phyloP scores from a whole-genome alignment of 257 asterid species.

The Rubia yunnanensis region DNA sequence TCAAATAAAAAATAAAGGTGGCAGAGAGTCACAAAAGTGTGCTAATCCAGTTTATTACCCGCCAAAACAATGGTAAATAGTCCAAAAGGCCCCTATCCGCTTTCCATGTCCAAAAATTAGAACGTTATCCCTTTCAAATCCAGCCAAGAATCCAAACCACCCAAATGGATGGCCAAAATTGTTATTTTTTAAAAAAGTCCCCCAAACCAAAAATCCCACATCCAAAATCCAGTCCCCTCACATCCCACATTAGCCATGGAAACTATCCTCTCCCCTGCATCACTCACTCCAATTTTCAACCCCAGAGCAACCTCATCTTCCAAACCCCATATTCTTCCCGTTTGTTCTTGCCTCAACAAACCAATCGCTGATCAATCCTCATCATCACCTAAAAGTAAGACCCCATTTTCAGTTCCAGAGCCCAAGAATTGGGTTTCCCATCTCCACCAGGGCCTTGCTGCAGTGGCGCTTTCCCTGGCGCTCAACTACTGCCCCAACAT shows the following conservation, averaged over 20 bases:
- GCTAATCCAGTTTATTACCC: conserved; percentile 2
- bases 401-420: conserved; percentile 23
- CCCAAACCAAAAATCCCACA: conserved; percentile 10
- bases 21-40: background rate
- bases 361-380: conserved; percentile 4
- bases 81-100: conserved; percentile 12
- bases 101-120: conserved; percentile 16
- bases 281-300: conserved; percentile 56
- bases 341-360: conserved; percentile 41
- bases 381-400: conserved; percentile 11
- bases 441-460: conserved; percentile 71
- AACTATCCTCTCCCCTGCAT: conserved; percentile 68
- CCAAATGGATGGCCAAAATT: conserved; percentile 12
- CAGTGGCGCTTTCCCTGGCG: conserved; percentile 76
- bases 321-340: conserved; percentile 25
- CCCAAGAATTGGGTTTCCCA: conserved; percentile 61
- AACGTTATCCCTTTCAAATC: conserved; percentile 43
- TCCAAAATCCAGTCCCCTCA: conserved; percentile 24
- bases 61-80: conserved; percentile 4
- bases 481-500: conserved; percentile 56
- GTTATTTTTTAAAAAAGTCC: background rate
- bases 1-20: no score
- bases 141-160: conserved; percentile 39
- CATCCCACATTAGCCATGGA: conserved; percentile 48
- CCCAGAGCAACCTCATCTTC: conserved; percentile 31